phyloP scores from a whole-genome alignment of 768 basidiomycete species.

The Macrolepiota fuliginosa region DNA sequence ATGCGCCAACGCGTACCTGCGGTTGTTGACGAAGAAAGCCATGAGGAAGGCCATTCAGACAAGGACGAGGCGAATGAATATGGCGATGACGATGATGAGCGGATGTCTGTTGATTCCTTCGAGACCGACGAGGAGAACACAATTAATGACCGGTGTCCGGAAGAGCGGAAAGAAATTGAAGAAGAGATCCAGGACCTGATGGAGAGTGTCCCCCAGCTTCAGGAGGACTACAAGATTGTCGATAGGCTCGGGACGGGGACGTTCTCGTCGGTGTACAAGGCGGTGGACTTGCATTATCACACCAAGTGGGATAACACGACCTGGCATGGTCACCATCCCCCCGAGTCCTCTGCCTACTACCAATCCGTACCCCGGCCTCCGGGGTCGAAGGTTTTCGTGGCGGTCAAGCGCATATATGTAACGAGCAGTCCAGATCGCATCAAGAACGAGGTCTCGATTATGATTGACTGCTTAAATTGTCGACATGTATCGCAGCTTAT shows the following conservation, averaged over 20 bases:
- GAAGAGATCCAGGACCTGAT: constrained; percentile 76
- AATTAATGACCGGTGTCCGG: constrained; percentile 50
- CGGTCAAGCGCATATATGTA: constrained; percentile 95
- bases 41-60: constrained; percentile 18
- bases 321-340: constrained; percentile 69
- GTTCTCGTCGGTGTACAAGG: constrained; percentile 99
- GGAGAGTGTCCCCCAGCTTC: constrained; percentile 62
- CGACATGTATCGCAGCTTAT: constrained; percentile 91
- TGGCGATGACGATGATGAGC: constrained; percentile 21
- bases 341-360: constrained; percentile 61
- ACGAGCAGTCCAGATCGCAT: constrained; percentile 93
- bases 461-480: constrained; percentile 82
- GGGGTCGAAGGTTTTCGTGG: constrained; percentile 72
- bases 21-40: constrained; percentile 15
- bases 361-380: constrained; percentile 45
- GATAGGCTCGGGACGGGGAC: constrained; percentile 97
- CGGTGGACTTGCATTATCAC: constrained; percentile 74
- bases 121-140: constrained; percentile 64
- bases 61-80: constrained; percentile 23
- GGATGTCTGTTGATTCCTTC: constrained; percentile 19
- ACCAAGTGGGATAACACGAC: constrained; percentile 69
- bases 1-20: constrained; percentile 8
- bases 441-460: constrained; percentile 87
- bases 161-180: constrained; percentile 74
- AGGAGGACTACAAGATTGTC: constrained; percentile 69